Evolutionary conservation across 2,329 filamentous ascomycete genomes (phyloP), one percentile per base, ranked within the genome.

Genomic region (Neofusicoccum laricinum): DNA sequence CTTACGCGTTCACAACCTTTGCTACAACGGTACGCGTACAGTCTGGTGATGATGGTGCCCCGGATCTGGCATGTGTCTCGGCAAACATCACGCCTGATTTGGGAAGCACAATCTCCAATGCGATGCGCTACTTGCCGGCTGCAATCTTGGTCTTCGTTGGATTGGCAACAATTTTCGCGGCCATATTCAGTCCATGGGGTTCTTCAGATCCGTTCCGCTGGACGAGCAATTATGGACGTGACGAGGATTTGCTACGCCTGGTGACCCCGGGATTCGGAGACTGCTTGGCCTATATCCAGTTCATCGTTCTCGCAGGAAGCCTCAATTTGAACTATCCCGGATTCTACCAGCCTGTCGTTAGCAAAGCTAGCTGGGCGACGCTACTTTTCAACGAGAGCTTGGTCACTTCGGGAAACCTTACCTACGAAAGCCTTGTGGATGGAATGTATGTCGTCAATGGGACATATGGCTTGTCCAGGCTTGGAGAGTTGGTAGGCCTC

Each of bases 251-350:
- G 68, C 82, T 99, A 62, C 88, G 95, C 63, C 83, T 99, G 53
- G 92, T 99, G 38, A 99, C 95, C 0, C 95, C 95, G 4, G 95
- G 95, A 0, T 98, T 99, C 74, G 93, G 92, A 6, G 95, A 99
- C 74, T 99, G 95, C 72, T 83, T 99, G 63, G 93, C 98, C 77
- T 98, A 99, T 75, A 91, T 99, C 17, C 95, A 99, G 74, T 99
- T 97, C 71, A 84, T 95, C 63, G 89, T 91, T 21, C 80, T 99
- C 65, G 95, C 93, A 0, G 94, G 94, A n/a, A 89, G 90, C 41
- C 82, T 99, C 65, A 92, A 90, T 7, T 82, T 99, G 67, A 88
- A 89, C 69, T 99, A 98, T 72, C 95, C 95, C 0, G 95, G 95
- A 11, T 99, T 91, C 74, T 99, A 93, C 75, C 94, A 97, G 74